These are phyloP conservation scores for Crithidia sp. DNA, from an alignment of 208 protist species.

Conservation along the genomic window DNA sequence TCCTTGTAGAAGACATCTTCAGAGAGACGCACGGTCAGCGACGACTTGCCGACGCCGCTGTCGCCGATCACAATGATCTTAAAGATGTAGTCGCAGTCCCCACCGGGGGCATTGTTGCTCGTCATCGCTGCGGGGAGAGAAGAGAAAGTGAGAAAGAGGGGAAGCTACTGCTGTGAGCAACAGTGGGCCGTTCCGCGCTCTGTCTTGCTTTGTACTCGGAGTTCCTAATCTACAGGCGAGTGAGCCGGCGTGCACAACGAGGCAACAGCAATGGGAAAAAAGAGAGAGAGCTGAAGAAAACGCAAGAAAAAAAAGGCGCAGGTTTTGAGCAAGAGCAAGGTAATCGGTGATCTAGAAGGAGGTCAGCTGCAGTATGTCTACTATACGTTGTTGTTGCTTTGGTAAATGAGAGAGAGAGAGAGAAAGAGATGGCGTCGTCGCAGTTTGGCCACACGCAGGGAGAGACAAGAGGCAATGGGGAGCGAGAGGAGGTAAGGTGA, in stretches of 20 bases:
- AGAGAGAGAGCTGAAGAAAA: neutral
- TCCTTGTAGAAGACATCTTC: constrained; percentile 94
- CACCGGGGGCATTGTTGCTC: constrained; percentile 56
- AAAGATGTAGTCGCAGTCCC: constrained; percentile 96
- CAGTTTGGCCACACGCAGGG: too few species aligned
- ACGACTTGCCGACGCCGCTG: constrained; percentile 92
- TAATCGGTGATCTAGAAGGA: too few species aligned
- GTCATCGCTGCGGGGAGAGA: constrained; percentile 12
- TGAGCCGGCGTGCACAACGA: neutral
- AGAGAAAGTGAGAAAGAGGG: constrained; percentile 22
- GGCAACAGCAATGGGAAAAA: constrained; percentile 7
- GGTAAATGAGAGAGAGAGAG: too few species aligned
- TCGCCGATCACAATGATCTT: constrained; percentile 95
- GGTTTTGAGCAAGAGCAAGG: neutral
- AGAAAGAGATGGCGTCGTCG: too few species aligned
- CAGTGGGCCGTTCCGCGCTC: too few species aligned
- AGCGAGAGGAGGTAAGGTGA: too few species aligned
- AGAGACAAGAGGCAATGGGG: too few species aligned
- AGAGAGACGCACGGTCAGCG: constrained; percentile 89
- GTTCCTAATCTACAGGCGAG: too few species aligned
- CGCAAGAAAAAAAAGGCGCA: neutral
- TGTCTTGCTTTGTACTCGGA: too few species aligned
- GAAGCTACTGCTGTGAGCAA: neutral
- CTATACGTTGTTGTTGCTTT: too few species aligned
- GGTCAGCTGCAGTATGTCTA: too few species aligned